Evolutionary conservation across 2,329 filamentous ascomycete species (phyloP), one percentile per base, ranked within the genome.

Genomic region (Geosmithia putterillii): DNA sequence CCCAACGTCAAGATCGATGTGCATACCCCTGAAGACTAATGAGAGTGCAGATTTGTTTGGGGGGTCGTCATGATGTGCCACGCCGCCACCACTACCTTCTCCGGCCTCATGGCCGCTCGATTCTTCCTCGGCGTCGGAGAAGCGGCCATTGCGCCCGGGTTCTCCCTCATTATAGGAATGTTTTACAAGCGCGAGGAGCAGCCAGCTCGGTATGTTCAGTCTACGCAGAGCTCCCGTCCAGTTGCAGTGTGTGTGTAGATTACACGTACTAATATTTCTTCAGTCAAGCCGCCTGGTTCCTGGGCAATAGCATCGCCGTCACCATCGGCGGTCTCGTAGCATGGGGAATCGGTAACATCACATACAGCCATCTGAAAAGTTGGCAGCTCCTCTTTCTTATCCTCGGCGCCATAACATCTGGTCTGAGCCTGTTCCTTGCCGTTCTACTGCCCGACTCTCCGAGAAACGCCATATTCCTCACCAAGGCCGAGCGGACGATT

Each of bases 401-500:
- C 14, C 21, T 25, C 9, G 42, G 42, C 18, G 32, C 42, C 10
- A 54, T 55, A 7, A 60, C 59, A 12, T 58, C 65, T 42, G 37
- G 56, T 2, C 54, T 63, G 12, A 61, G 57, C 9, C 43, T 59
- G 15, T 46, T 50, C 2, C 56, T 59, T 1, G 63, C 52, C 38
- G 58, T 62, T 20, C 51, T 64, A 14, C 53, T 69, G 3, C 64
- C 63, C 1, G 56, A 64, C 47, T 53, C 56, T 20, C 62, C 60
- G 2, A 49, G 53, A 40, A 60, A 57, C 44, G 67, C 67, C 2
- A 60, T 65, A 20, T 71, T 69, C 42, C 52, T 87, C 32, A 79
- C 62, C 23, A 70, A 79, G 45, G 67, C 74, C 43, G 82, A 87
- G 46, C 73, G 75, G 3, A 55, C 76, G 0, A 65, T 83, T 36